Evolutionary conservation across 805 yeast species (phyloP).

Genomic region (Starmera caribaea): DNA sequence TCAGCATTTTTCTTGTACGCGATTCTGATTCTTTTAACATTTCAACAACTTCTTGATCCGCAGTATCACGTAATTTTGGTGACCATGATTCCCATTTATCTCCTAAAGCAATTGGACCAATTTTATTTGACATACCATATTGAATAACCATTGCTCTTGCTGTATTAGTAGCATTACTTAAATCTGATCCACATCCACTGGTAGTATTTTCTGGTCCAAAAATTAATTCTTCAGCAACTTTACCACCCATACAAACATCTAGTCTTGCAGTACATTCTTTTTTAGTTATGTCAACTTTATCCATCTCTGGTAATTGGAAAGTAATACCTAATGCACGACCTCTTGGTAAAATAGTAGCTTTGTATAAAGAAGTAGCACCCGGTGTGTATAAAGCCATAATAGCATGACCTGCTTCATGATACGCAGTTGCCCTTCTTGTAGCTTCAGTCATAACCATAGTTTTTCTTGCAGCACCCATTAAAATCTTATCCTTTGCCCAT

Average conservation of each 20-base stretch:
- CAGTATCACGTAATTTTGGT: constrained; percentile 73
- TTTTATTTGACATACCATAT: constrained; percentile 90
- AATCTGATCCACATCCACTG: constrained; percentile 90
- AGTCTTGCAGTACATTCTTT: constrained; percentile 83
- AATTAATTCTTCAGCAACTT: constrained; percentile 88
- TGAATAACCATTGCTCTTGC: constrained; percentile 97
- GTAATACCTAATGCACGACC: constrained; percentile 96
- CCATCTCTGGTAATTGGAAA: constrained; percentile 97
- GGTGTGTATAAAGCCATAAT: constrained; percentile 92
- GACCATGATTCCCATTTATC: constrained; percentile 97
- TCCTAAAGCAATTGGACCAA: constrained; percentile 85
- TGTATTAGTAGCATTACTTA: constrained; percentile 79
- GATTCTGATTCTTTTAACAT: constrained; percentile 67
- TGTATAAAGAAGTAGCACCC: constrained; percentile 92
- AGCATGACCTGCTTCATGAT: constrained; percentile 99
- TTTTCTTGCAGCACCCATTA: constrained; percentile 96
- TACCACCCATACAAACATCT: constrained; percentile 99
- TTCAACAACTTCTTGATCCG: constrained; percentile 84
- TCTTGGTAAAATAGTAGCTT: constrained; percentile 94
- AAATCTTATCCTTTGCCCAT: constrained; percentile 98
- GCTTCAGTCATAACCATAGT: constrained; percentile 98
- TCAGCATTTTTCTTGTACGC: constrained; percentile 64
- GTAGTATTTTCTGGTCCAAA: constrained; percentile 91
- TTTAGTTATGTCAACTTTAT: constrained; percentile 87
- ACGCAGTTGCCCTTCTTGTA: constrained; percentile 87